Base-by-base conservation (phyloP, 1,139 yeast genomes). In the Suhomyces bribrorum region DNA sequence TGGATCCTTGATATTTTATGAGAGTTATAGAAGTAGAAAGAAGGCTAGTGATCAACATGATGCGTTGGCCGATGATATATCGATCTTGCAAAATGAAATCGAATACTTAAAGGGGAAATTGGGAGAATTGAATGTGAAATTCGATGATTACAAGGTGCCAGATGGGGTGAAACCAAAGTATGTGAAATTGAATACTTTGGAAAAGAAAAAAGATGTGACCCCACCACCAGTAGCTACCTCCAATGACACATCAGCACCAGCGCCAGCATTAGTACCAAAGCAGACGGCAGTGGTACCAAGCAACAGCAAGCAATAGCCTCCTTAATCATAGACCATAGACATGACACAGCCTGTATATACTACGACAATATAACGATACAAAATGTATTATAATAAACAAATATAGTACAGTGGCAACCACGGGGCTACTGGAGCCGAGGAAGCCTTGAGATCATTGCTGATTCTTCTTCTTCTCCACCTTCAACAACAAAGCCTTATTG, bases 401-500 rank as follows among this genome's bases (percentile, higher is more conserved):
- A 37, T 40, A 39, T 35, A 39, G 40, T 39, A 39, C 43, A 39
- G 37, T 29, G 42, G 34, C 37, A 27, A 26, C 18, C 13, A 8
- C 8, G 8, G 8, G 23, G 26, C 18, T 32, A 13, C 33, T 29
- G 17, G 24, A 28, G 26, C 9, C 11, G 18, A 11, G 7, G 14
- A 12, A 17, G 18, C 26, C 24, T 30, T 11, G 26, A n/a, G n/a
- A 20, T 20, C 23, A 20, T 20, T 20, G 23, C 23, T 20, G 23
- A 20, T 73, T 72, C 57, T 49, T 51, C 72, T 84, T 84, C 76
- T 86, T 82, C 69, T 89, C 97, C 41, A 87, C 96, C 77, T 90
- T 90, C 69, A 89, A 79, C 64, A 90, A 74, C 59, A 89, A 78
- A 41, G 96, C 96, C 73, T 89, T 88, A 74, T 89, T 90, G 64